Evolutionary conservation across 2,329 filamentous ascomycete genomes (phyloP).

Genomic region (Colletotrichum eremochloae): DNA sequence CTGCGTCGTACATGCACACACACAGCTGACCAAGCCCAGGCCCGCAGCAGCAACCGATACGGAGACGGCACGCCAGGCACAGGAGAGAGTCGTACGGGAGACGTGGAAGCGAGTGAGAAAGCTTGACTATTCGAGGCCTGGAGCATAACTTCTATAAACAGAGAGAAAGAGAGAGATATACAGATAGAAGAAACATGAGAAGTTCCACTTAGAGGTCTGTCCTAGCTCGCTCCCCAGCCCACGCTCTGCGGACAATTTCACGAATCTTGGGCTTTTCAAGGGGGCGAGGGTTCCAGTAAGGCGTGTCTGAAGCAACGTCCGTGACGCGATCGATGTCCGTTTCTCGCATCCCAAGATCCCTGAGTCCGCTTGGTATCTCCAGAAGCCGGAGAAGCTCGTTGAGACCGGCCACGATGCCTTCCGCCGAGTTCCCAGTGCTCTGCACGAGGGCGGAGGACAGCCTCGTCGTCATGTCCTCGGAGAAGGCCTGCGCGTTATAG

Average conservation of each 20-base stretch:
- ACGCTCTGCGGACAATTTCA: conserved; percentile 68
- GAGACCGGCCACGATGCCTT: conserved; percentile 35
- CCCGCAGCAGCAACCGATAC: conserved; percentile 72
- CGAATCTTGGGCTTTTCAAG: conserved; percentile 64
- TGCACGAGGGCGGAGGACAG: conserved; percentile 29
- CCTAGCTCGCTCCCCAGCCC: conserved; percentile 68
- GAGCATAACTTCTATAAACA: conserved; percentile 54
- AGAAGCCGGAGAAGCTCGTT: conserved; percentile 47
- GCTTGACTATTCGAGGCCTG: conserved; percentile 77
- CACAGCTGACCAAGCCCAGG: conserved; percentile 52
- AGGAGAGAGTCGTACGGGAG: conserved; percentile 78
- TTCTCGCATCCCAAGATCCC: conserved; percentile 69
- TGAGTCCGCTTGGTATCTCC: conserved; percentile 64
- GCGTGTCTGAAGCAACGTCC: conserved; percentile 67
- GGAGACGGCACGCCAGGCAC: conserved; percentile 75
- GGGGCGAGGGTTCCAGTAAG: conserved; percentile 69
- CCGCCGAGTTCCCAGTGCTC: conserved; percentile 26
- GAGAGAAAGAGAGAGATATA: not conserved
- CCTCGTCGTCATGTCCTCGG: conserved; percentile 12
- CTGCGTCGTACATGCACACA: not conserved
- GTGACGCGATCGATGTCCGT: conserved; percentile 68
- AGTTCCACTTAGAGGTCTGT: conserved; percentile 59
- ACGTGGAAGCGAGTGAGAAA: conserved; percentile 78
- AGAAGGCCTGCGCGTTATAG: conserved; percentile 26
- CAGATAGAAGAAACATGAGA: not conserved